Evolutionary conservation across 1,284 basidiomycete genomes (phyloP).

Genomic region (Leccinum ponderosum): DNA sequence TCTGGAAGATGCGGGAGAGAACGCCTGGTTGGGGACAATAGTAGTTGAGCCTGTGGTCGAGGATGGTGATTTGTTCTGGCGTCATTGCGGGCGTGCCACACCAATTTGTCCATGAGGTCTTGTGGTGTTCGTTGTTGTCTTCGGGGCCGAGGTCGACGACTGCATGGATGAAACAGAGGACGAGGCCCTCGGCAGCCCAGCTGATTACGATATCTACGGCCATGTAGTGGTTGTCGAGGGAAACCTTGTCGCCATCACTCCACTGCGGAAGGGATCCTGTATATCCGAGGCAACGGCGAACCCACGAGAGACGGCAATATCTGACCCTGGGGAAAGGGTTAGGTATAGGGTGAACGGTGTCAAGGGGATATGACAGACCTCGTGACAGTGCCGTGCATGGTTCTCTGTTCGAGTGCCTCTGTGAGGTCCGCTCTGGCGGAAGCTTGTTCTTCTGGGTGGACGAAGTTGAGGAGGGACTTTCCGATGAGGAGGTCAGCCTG

Average conservation of each 20-base stretch:
- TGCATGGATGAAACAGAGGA: slow-evolving; percentile 95
- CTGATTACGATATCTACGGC: slow-evolving; percentile 93
- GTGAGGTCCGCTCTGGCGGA: slow-evolving; percentile 78
- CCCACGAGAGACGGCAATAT: slow-evolving; percentile 68
- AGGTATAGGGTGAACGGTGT: slow-evolving; percentile 12
- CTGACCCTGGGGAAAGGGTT: slow-evolving; percentile 56
- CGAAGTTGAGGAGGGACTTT: slow-evolving; percentile 79
- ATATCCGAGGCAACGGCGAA: slow-evolving; percentile 68
- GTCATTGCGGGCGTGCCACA: slow-evolving; percentile 78
- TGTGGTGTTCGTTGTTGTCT: slow-evolving; percentile 80
- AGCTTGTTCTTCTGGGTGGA: slow-evolving; percentile 87
- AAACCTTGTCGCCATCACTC: slow-evolving; percentile 67
- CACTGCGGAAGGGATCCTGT: slow-evolving; percentile 53
- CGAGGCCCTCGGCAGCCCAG: slow-evolving; percentile 89
- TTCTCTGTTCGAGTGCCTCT: slow-evolving; percentile 76
- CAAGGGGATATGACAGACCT: slow-evolving; percentile 47
- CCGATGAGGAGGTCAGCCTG: slow-evolving; percentile 73
- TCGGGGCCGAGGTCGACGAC: slow-evolving; percentile 72
- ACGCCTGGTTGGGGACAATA: slow-evolving; percentile 50
- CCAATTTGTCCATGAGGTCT: slow-evolving; percentile 91
- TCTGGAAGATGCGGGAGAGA: slow-evolving; percentile 78
- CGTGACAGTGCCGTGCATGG: slow-evolving; percentile 90
- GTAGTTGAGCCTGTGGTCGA: slow-evolving; percentile 57
- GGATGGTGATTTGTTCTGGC: slow-evolving; percentile 53
- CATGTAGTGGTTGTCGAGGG: slow-evolving; percentile 80